These are phyloP conservation scores for Viola odorata DNA, from an alignment of 345 rosid genomes.

Conservation along the genomic window DNA sequence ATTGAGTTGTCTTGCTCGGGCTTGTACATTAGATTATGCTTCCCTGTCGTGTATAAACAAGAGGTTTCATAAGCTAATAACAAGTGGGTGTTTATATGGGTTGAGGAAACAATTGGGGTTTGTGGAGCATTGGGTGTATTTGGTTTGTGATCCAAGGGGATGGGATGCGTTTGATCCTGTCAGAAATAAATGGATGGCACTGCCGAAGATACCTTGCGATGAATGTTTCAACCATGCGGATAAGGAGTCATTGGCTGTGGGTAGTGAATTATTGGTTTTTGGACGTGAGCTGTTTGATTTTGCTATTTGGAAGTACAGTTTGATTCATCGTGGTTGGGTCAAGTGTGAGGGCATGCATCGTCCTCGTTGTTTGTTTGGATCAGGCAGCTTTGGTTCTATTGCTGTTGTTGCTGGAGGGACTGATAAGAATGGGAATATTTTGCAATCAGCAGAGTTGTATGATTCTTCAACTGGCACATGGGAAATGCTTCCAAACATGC, in stretches of 20 bases:
- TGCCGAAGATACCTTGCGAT: slow-evolving; percentile 80
- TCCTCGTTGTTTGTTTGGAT: slow-evolving; percentile 75
- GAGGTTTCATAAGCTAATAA: slow-evolving; percentile 45
- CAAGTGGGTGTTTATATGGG: slow-evolving; percentile 45
- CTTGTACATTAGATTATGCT: slow-evolving; percentile 53
- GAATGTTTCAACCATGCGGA: slow-evolving; percentile 76
- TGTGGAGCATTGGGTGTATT: slow-evolving; percentile 58
- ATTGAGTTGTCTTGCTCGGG: slow-evolving; percentile 58
- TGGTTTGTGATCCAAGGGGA: slow-evolving; percentile 74
- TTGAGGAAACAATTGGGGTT: slow-evolving; percentile 52
- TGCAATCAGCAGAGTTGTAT: slow-evolving; percentile 63
- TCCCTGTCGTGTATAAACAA: slow-evolving; percentile 50
- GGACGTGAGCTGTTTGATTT: slow-evolving; percentile 65
- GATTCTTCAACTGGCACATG: slow-evolving; percentile 59
- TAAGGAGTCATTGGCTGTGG: slow-evolving; percentile 79
- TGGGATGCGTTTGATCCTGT: slow-evolving; percentile 68
- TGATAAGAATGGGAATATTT: slow-evolving; percentile 49
- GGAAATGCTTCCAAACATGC: slow-evolving; percentile 65
- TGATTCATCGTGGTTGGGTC: slow-evolving; percentile 49
- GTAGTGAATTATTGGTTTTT: slow-evolving; percentile 63
- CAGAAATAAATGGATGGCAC: slow-evolving; percentile 59
- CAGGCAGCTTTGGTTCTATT: slow-evolving; percentile 57
- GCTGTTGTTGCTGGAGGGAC: slow-evolving; percentile 76
- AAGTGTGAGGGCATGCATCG: slow-evolving; percentile 67
- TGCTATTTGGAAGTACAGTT: slow-evolving; percentile 71